These are phyloP conservation scores for Leptographium wingfieldii DNA, from an alignment of 2,329 filamentous ascomycete genomes.

Conservation along the genomic window DNA sequence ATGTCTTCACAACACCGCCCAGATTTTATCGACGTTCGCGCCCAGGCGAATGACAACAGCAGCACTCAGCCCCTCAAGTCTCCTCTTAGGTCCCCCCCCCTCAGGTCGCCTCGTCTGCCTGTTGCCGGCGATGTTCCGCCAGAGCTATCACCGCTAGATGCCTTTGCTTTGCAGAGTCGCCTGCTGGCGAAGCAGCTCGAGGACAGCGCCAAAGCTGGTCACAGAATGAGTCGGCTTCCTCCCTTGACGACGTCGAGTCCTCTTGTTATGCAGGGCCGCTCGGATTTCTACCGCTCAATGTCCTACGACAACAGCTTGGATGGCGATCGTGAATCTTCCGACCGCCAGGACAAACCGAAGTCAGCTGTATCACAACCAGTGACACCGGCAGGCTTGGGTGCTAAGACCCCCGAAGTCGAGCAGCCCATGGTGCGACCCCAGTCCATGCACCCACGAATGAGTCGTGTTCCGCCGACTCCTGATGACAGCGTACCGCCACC, in stretches of 20 bases:
- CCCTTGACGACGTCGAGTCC: conserved; percentile 75
- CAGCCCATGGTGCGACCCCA: conserved; percentile 48
- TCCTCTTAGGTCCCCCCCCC: conserved; percentile 43
- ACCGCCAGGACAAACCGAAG: conserved; percentile 11
- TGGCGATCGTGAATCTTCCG: conserved; percentile 22
- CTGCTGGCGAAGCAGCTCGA: conserved; percentile 79
- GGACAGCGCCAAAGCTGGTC: conserved; percentile 59
- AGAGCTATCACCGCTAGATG: conserved; percentile 85
- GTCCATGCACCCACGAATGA: conserved; percentile 66
- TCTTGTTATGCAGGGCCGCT: conserved; percentile 58
- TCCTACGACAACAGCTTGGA: conserved; percentile 50
- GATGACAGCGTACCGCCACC: conserved; percentile 34
- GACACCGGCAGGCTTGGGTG: conserved; percentile 29
- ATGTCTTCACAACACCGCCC: conserved; percentile 27
- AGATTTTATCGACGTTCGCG: conserved; percentile 45
- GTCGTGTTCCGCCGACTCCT: conserved; percentile 42
- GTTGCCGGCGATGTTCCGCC: conserved; percentile 74
- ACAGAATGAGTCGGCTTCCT: conserved; percentile 73
- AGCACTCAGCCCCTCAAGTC: conserved; percentile 49
- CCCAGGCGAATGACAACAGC: conserved; percentile 40
- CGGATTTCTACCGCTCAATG: conserved; percentile 68
- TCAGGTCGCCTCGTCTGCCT: conserved; percentile 62
- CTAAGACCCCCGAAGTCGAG: conserved; percentile 41
- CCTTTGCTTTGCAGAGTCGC: conserved; percentile 84
- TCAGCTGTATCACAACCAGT: conserved; percentile 12